Base-by-base conservation (phyloP, 257 asterid genomes). In the Scutellaria barbata region DNA sequence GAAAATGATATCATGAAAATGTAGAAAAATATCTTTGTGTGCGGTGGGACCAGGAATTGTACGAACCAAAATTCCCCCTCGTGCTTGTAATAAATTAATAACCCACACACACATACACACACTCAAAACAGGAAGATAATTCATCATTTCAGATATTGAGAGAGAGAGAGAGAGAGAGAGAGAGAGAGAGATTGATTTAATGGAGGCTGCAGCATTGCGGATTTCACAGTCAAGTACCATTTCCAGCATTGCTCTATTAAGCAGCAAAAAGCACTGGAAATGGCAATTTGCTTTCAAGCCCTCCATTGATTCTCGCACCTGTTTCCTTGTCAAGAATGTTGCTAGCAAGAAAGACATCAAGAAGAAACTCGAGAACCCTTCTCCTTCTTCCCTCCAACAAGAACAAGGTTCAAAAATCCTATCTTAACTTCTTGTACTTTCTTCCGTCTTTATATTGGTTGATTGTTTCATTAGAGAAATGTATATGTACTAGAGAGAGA, bases 321-420 rank as follows among this genome's bases (percentile, higher is more conserved):
- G 76, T 66, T 76, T 87, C 41, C 10, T 43, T 25, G 85, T 83
- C 14, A 73, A 61, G 78, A 85, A 76, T 48, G 90, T 85, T 13
- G 89, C 87, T 46, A 85, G 87, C 57, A 58, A 76, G 79, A 83
- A 75, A 10, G 80, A 68, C 54, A 76, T 66, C 4, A 35, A 69
- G 66, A 63, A 61, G 63, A 68, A 54, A 51, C 46, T 61, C 0
- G 73, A 69, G 48, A 84, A 70, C 50, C 60, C 69, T 48, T 71
- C 74, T 48, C 66, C 78, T 16, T 35, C 78, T 16, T 35, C 80
- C 35, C 12, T 69, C 57, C 69, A 70, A 45, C 18, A 79, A 54
- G 65, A 76, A 65, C 76, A 71, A 75, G 75, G 80, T 80, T 35
- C 47, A 1, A 63, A 25, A 53, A 13, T 52, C 45, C 61, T 4